Base-by-base conservation (phyloP, 495 filamentous ascomycete genomes). In the Daldinia childiae region DNA sequence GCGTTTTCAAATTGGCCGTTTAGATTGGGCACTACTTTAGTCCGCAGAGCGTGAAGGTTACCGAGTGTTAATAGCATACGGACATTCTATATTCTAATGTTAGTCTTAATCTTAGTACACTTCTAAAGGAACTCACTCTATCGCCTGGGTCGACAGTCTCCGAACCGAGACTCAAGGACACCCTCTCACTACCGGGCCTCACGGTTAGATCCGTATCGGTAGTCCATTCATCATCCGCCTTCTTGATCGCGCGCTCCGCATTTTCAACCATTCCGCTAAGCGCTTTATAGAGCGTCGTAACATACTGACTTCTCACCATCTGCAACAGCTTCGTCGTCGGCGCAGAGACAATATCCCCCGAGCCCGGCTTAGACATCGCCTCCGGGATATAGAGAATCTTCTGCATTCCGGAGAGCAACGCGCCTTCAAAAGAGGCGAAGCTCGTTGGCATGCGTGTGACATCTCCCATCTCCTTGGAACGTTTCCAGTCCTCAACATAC, bases 241-340 rank as follows among this genome's bases (percentile, higher is more conserved):
- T 85, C 59, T 87, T 85, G 1, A 89, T 76, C 1, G 88, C 83
- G 41, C 86, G 88, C 79, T 97, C 93, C 34, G 95, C 95, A 79
- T 95, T 97, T 79, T 98, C 95, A 0, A 99, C 93, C 87, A 99
- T 92, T 3, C 95, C 95, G 73, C 93, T 93, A 4, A 99, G 82
- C 34, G 91, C 90, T 77, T 95, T 97, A 79, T 97, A 97, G 39
- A 99, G 84, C 43, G 93, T 95, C 3, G 89, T 92, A 4, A 97
- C 93, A 75, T 98, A 98, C 69, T 94, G 91, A 39, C 86, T 88
- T 58, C 93, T 87, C 19, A 97, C 93, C 86, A 91, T 91, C 75
- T 94, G 90, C 26, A 98, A 81, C 48, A 97, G 79, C 77, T 98
- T 98, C 11, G 89, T 82, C 24, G 91, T 88, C 2, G 95, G 95